A percentile compares a stretch with the other conserved stretches of the same genome.
Evolutionary conservation across 2,329 filamentous ascomycete genomes (phyloP).

Genomic region (Sphaceloma murrayae): DNA sequence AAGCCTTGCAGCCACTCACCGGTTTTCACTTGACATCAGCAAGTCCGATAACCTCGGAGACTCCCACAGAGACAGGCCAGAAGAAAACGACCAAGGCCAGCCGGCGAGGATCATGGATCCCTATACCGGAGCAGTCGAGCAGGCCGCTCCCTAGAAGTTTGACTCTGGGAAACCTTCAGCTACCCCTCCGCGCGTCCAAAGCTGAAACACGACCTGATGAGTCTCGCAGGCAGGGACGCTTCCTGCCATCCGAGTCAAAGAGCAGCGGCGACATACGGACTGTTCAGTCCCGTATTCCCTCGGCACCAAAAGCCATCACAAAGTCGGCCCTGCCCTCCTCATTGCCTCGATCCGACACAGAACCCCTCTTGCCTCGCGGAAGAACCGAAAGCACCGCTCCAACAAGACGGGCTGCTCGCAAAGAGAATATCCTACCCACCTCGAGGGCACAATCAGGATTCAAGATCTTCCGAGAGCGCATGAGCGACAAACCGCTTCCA

Average conservation of each 20-base stretch:
- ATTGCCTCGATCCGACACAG: slow-evolving; percentile 27
- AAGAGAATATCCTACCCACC: slow-evolving; percentile 11
- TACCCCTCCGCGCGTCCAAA: slow-evolving; percentile 21
- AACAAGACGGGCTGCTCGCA: slow-evolving; percentile 19
- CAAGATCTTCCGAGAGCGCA: slow-evolving; percentile 3
- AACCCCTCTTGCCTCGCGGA: slow-evolving; percentile 25
- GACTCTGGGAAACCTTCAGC: slow-evolving; percentile 30
- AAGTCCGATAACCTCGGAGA: too few species aligned
- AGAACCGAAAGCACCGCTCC: not conserved
- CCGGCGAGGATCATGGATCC: slow-evolving; percentile 27
- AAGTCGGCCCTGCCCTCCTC: slow-evolving; percentile 3
- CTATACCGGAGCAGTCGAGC: slow-evolving; percentile 27
- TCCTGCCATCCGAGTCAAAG: slow-evolving; percentile 11
- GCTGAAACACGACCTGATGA: slow-evolving; percentile 3
- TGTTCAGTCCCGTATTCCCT: slow-evolving; percentile 15
- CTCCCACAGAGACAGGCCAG: not conserved
- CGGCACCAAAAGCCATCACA: slow-evolving; percentile 17
- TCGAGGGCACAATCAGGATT: slow-evolving; percentile 1
- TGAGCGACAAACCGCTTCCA: slow-evolving; percentile 27
- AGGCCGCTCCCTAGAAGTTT: slow-evolving; percentile 28
- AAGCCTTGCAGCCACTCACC: too few species aligned
- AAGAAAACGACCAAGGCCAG: slow-evolving; percentile 17
- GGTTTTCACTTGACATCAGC: too few species aligned
- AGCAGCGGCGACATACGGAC: slow-evolving; percentile 3
- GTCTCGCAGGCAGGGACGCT: slow-evolving; percentile 3